Evolutionary conservation across 2,329 filamentous ascomycete species (phyloP).

Genomic region (Colletotrichum chrysophilum): DNA sequence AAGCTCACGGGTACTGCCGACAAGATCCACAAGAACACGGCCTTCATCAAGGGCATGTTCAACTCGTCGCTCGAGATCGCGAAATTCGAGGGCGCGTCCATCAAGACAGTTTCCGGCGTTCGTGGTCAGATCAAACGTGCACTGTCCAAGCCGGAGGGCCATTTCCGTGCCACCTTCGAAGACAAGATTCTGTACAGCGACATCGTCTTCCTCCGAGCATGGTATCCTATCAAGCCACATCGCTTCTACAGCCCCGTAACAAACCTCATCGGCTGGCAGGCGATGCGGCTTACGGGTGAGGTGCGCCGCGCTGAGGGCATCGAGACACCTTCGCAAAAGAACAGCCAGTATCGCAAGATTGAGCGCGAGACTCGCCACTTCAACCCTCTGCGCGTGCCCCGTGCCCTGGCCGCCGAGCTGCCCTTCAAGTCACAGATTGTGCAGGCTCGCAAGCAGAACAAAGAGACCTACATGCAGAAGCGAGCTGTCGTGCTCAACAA

Average conservation of each 20-base stretch:
- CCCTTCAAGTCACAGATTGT: constrained; percentile 94
- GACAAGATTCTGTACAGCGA: constrained; percentile 98
- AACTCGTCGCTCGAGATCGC: constrained; percentile 90
- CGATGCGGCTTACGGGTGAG: constrained; percentile 93
- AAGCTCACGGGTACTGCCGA: constrained; percentile 93
- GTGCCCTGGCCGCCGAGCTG: constrained; percentile 79
- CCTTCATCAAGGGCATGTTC: constrained; percentile 99
- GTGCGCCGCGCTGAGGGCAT: constrained; percentile 80
- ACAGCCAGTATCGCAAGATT: constrained; percentile 81
- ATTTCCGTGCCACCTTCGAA: constrained; percentile 97
- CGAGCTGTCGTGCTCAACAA: constrained; percentile 85
- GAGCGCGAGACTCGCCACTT: constrained; percentile 75
- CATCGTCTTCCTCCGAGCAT: constrained; percentile 93
- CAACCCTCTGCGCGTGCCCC: constrained; percentile 79
- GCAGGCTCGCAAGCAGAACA: constrained; percentile 78
- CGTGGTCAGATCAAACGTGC: constrained; percentile 97
- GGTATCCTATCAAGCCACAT: constrained; percentile 95
- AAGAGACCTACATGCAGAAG: constrained; percentile 91
- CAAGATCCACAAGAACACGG: constrained; percentile 99
- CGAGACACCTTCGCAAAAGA: constrained; percentile 78
- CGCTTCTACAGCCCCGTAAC: constrained; percentile 97
- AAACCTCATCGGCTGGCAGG: constrained; percentile 90
- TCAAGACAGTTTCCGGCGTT: constrained; percentile 95
- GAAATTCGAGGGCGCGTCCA: constrained; percentile 95
- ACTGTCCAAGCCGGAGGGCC: constrained; percentile 89